Base-by-base conservation (phyloP, 805 yeast genomes). In the Wickerhamiella musiphila region DNA sequence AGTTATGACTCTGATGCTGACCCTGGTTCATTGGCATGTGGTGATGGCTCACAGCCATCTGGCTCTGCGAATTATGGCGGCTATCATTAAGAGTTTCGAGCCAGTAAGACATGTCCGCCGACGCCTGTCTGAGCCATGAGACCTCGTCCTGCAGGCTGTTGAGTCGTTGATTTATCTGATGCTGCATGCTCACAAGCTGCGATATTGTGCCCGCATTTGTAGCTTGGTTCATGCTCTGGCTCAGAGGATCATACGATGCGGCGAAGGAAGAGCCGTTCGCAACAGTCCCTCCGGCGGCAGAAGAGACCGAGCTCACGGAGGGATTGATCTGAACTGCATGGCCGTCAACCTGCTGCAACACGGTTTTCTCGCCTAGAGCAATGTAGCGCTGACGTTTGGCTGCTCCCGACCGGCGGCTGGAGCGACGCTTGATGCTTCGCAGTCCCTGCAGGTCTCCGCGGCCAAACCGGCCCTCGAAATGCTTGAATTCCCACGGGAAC, bases 401-500 rank as follows among this genome's bases (percentile, higher is more conserved):
- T 4, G 22, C 18, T 4, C 18, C 27, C 12, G 23, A 31, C n/a
- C 56, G 62, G 44, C 47, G 58, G 43, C 72, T 65, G 0, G 90
- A 69, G 29, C 94, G 58, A 39, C 96, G 63, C 52, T 81, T 84
- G 49, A 84, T 86, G 11, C 66, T 61, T 34, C 78, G 68, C 38
- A 84, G 56, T 8, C 76, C 62, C 27, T 73, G 90, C 11, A 70
- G 54, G 50, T 83, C 90, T 26, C 94, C 94, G 32, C 81, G 73
- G 42, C 70, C 66, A 56, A 84, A 84, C 37, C 66, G 65, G 22
- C 77, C 79, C 3, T 79, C 72, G 18, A 78, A 69, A 51, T 84
- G 96, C 36, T 73, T 72, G 54, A 84, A 84, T 57, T 86, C 95
- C 96, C 96, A 84, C 11, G 48, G 53, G 34, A 37, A 35, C 16